Conservation (phyloP, 352 stramenopile genomes). For the Pythium vanterpoolii region DNA sequence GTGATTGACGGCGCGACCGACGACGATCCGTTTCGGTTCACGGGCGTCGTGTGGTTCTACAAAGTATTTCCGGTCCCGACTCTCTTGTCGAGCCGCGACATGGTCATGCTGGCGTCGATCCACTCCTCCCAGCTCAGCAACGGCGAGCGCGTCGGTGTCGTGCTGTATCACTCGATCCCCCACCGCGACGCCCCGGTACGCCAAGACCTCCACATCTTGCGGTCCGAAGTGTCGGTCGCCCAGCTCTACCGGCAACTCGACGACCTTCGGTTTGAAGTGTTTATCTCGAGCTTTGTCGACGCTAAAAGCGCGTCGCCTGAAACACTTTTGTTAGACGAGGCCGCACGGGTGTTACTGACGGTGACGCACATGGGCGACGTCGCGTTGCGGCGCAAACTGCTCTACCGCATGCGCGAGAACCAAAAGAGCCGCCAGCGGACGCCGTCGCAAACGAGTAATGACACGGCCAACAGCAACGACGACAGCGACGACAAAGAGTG, state of each 20-base stretch:
- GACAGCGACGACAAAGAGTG: not conserved
- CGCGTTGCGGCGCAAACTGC: constrained; percentile 46
- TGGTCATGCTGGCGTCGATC: constrained; percentile 24
- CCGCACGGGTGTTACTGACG: constrained; percentile 24
- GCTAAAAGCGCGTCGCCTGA: constrained; percentile 29
- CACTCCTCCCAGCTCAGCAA: constrained; percentile 10
- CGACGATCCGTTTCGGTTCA: constrained; percentile 36
- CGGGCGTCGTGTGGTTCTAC: constrained; percentile 33
- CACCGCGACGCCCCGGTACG: constrained; percentile 42
- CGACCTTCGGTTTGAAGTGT: constrained; percentile 35
- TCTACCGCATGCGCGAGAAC: constrained; percentile 33
- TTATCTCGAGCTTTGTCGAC: constrained; percentile 41
- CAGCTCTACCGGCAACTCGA: constrained; percentile 40
- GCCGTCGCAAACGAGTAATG: not conserved
- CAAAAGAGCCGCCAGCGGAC: not conserved
- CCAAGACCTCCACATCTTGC: constrained; percentile 30
- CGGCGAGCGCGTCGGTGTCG: constrained; percentile 49
- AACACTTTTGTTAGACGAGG: constrained; percentile 35
- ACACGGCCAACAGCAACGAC: not conserved
- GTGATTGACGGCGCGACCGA: constrained; percentile 24
- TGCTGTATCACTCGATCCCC: constrained; percentile 49
- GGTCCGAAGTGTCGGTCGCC: constrained; percentile 36
- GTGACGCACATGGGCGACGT: constrained; percentile 24
- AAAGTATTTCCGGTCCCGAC: constrained; percentile 21
- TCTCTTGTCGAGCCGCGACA: constrained; percentile 43